These are phyloP conservation scores for Hygrocybe coccinea DNA, from an alignment of 768 basidiomycete genomes.

Conservation along the genomic window DNA sequence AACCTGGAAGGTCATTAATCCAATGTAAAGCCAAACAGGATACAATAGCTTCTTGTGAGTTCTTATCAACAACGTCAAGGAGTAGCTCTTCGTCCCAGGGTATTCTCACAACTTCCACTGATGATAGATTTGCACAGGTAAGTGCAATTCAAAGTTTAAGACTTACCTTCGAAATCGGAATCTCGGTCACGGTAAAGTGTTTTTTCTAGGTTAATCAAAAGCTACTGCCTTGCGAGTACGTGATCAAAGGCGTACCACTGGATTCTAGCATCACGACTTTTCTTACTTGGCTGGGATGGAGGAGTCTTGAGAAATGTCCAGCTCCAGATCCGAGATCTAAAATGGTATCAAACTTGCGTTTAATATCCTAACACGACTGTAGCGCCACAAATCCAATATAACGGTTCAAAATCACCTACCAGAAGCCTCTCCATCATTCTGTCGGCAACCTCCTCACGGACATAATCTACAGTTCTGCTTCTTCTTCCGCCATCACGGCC, in stretches of 20 bases:
- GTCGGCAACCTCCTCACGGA: slow-evolving; percentile 86
- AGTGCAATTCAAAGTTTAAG: slow-evolving; percentile 7
- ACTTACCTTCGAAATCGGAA: slow-evolving; percentile 71
- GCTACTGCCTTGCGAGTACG: neutral
- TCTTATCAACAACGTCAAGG: slow-evolving; percentile 54
- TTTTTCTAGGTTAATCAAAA: slow-evolving; percentile 32
- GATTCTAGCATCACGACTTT: slow-evolving; percentile 84
- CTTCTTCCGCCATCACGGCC: slow-evolving; percentile 47
- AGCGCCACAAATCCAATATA: slow-evolving; percentile 3
- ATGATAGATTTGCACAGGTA: slow-evolving; percentile 6
- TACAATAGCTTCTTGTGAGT: slow-evolving; percentile 87
- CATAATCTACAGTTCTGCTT: slow-evolving; percentile 83
- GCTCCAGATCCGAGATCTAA: slow-evolving; percentile 88
- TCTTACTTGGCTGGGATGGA: slow-evolving; percentile 61
- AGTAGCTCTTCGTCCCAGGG: slow-evolving; percentile 83
- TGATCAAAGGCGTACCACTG: slow-evolving; percentile 53
- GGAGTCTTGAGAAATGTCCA: slow-evolving; percentile 83
- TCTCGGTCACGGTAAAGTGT: slow-evolving; percentile 74
- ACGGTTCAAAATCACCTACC: slow-evolving; percentile 37
- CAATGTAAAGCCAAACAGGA: slow-evolving; percentile 92
- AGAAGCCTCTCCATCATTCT: slow-evolving; percentile 85
- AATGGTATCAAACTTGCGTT: slow-evolving; percentile 70
- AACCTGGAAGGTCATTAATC: slow-evolving; percentile 96
- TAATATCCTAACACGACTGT: slow-evolving; percentile 68
- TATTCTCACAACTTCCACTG: slow-evolving; percentile 74